Evolutionary conservation across 2,329 filamentous ascomycete species (phyloP), one percentile per base, ranked within the genome.

Genomic region (Podosphaera xanthii): DNA sequence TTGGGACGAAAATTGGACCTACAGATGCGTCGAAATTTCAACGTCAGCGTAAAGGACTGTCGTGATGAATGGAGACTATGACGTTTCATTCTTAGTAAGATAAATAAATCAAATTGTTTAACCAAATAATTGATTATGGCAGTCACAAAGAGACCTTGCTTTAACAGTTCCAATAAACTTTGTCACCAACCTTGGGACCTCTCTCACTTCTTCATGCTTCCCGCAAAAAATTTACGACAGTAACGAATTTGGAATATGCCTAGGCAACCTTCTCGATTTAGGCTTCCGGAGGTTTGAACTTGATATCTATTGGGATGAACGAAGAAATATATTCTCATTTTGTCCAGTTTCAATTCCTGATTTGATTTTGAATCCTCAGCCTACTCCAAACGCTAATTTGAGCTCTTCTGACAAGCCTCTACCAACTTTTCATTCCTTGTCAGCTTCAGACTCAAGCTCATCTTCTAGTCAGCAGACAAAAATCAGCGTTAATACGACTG

Each of bases 271-370:
- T 0, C 70, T 85, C 35, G 75, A 76, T 0, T 69, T 76, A n/a
- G 79, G 79, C 4, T 83, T 80, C 64, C 73, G 75, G 46, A 73
- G 77, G 52, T 73, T 83, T 53, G 69, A 77, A 50, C 69, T 83
- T 35, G 82, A 85, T 67, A 64, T 83, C 10, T 84, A 81, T 65
- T 85, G 82, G 82, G 81, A 83, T 62, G 65, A 73, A 33, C 72
- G 70, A 36, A 72, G 75, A 35, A 69, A 69, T 38, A 66, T 72
- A 48, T 84, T 81, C 79, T 77, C 73, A 57, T 73, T 84, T 22
- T 85, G 82, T 66, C 82, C 82, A 0, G 77, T 77, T 2, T 68
- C 75, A 53, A 71, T 81, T 58, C 59, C 57, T 4, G 12, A 57
- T 22, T 63, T 67, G 2, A 64, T 64, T 9, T 60, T 65, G 30